phyloP scores from a whole-genome alignment of 352 stramenopile species.

The Detonula confervacea region DNA sequence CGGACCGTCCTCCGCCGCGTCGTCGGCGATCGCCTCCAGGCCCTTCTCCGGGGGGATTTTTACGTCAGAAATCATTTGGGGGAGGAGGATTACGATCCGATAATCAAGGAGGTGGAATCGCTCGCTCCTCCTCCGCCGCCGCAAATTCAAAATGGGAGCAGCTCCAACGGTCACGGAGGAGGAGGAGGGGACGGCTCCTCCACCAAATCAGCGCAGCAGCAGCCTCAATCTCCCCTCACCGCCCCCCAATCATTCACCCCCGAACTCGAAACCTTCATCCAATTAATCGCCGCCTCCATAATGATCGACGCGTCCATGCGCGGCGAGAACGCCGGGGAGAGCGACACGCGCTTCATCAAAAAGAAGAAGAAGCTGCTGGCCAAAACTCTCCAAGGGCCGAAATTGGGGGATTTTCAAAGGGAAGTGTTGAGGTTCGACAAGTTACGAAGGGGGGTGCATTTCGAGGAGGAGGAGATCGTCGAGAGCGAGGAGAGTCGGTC shows the following conservation, averaged over 20 bases:
- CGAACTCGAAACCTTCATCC: slow-evolving; percentile 43
- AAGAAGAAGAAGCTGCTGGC: slow-evolving; percentile 48
- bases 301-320: slow-evolving; percentile 51
- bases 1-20: slow-evolving; percentile 34
- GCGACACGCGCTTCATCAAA: slow-evolving; percentile 45
- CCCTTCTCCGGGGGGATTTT: slow-evolving; percentile 36
- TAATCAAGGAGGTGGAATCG: slow-evolving; percentile 37
- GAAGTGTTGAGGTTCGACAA: slow-evolving; percentile 38
- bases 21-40: slow-evolving; percentile 28
- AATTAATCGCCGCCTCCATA: slow-evolving; percentile 48
- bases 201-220: no score
- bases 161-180: no score
- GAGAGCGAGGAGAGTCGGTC: slow-evolving; percentile 22
- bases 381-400: slow-evolving; percentile 25
- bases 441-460: slow-evolving; percentile 3
- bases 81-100: slow-evolving; percentile 35
- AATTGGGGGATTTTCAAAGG: slow-evolving; percentile 25
- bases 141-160: no score
- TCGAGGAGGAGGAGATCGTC: slow-evolving; percentile 14
- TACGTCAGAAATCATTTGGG: slow-evolving; percentile 48
- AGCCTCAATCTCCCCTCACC: background rate
- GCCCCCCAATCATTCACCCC: slow-evolving; percentile 3
- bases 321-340: slow-evolving; percentile 44
- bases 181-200: no score
- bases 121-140: no score